Evolutionary conservation across 768 basidiomycete genomes (phyloP).

Genomic region (Tremella mesenterica): DNA sequence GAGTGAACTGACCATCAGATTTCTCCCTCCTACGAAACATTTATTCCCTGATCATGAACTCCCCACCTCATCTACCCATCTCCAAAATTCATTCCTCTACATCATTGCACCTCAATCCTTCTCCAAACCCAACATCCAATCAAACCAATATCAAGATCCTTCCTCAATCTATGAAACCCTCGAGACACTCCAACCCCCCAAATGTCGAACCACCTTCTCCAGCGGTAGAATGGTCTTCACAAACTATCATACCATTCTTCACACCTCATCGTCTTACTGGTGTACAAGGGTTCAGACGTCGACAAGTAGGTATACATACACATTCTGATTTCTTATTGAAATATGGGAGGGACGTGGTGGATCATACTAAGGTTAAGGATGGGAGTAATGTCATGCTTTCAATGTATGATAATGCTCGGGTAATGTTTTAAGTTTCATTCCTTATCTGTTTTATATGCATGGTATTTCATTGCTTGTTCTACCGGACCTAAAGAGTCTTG

Average conservation of each 20-base stretch:
- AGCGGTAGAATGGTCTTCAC: constrained; percentile 48
- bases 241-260: constrained; percentile 49
- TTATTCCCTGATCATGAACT: constrained; percentile 68
- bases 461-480: too few species aligned
- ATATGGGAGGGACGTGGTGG: constrained; percentile 62
- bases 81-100: constrained; percentile 38
- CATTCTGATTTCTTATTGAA: constrained; percentile 82
- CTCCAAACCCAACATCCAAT: constrained; percentile 29
- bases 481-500: too few species aligned
- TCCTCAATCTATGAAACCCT: too few species aligned
- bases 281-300: constrained; percentile 67
- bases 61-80: constrained; percentile 23
- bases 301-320: constrained; percentile 69
- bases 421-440: constrained; percentile 58
- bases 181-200: too few species aligned
- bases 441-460: background rate
- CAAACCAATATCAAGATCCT: too few species aligned
- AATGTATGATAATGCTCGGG: constrained; percentile 88
- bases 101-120: constrained; percentile 17
- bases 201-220: too few species aligned
- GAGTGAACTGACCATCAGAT: too few species aligned
- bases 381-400: constrained; percentile 83
- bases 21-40: constrained; percentile 77
- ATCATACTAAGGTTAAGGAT: constrained; percentile 51
- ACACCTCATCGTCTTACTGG: constrained; percentile 46